Conservation (phyloP, 2,329 filamentous ascomycete species). For the Myriosclerotinia duriaeana region DNA sequence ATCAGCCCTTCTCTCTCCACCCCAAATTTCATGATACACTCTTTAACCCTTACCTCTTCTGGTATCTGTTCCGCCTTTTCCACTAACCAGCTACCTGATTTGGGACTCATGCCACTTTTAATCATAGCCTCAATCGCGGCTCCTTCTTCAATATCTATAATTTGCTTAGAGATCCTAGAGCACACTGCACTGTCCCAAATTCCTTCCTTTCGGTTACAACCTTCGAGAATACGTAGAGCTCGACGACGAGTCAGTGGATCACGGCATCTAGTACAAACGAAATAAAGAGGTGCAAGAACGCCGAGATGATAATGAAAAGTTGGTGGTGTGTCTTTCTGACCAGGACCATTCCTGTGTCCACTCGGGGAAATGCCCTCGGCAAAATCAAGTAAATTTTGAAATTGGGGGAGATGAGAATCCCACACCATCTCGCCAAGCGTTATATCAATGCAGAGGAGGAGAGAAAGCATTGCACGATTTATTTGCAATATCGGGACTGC, state of each 20-base stretch:
- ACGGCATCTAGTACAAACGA: slow-evolving; percentile 7
- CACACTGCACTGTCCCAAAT: slow-evolving; percentile 8
- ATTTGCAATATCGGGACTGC: slow-evolving; percentile 2
- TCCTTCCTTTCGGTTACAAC: slow-evolving; percentile 13
- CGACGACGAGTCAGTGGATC: slow-evolving; percentile 5
- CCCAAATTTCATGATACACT: slow-evolving; percentile 6
- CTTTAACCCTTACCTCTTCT: slow-evolving; percentile 3
- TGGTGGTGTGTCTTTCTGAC: neutral
- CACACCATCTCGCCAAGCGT: neutral
- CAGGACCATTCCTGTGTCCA: neutral
- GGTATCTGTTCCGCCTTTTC: slow-evolving; percentile 10
- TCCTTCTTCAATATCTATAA: slow-evolving; percentile 15
- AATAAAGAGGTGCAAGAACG: slow-evolving; percentile 12
- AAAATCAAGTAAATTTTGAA: slow-evolving; percentile 5
- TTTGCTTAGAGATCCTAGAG: neutral
- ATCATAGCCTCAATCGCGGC: slow-evolving; percentile 8
- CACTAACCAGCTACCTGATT: neutral
- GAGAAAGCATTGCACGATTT: neutral
- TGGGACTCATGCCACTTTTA: neutral
- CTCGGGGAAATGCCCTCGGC: neutral
- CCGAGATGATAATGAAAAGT: slow-evolving; percentile 9
- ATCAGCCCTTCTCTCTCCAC: neutral
- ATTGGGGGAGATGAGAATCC: slow-evolving; percentile 1
- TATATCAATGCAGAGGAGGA: neutral
- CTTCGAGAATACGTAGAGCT: slow-evolving; percentile 5